Evolutionary conservation across 1,284 basidiomycete genomes (phyloP), one percentile per base, ranked within the genome.

Genomic region (Cronartium quercuum): DNA sequence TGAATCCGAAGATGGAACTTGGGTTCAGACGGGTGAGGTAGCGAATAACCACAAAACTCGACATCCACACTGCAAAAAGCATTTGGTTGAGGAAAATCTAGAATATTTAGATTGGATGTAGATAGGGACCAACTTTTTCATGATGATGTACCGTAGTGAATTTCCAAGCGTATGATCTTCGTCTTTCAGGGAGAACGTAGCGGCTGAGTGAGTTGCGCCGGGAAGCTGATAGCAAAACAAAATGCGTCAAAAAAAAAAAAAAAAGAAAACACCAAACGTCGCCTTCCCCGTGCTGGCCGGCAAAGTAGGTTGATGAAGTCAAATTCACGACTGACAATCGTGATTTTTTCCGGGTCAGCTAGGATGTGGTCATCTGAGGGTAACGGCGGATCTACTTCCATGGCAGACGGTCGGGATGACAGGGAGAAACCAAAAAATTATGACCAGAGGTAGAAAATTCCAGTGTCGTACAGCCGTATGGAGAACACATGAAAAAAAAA

Each of bases 151-250:
- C 51, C 81, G 80, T 40, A 82, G 75, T 18, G 80, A 79, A 77
- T 82, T 82, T 75, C 81, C 81, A 13, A 82, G 73, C 0, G 81
- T 82, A 76, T 82, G 81, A 44, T 82, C 81, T 71, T 82, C 81
- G 38, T 80, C 80, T 70, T 79, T 78, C 44, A 82, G 77, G 70
- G 80, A 82, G 76, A 82, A 82, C 2, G 81, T 82, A 44, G 80
- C 80, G 1, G 81, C 79, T 6, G 60, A 63, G 44, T 38, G 37
- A 35, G 51, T 66, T 29, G 64, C 65, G 9, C 65, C 71, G 21
- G 71, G 63, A 15, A 74, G 34, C 71, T 74, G 21, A 67, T 15
- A 40, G 41, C 12, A 3, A 55, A 58, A 47, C 35, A 58, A 37
- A 40, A 37, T 47, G 35, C 12, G 21, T 5, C 9, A 42, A 44